Evolutionary conservation across 192 early-diverging fungal genomes (phyloP).

Genomic region (Glomus cerebriforme): DNA sequence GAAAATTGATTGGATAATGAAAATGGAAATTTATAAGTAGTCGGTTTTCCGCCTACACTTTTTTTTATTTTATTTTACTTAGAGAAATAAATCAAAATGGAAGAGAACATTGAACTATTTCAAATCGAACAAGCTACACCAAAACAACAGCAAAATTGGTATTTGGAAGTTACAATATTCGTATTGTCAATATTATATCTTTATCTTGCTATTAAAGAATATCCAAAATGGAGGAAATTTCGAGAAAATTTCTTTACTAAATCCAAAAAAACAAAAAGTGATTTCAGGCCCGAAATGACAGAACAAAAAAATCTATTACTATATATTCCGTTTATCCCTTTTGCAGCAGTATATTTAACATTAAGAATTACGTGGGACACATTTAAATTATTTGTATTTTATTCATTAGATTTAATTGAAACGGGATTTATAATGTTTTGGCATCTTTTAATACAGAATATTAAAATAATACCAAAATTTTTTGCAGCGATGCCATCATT

Average conservation of each 20-base stretch:
- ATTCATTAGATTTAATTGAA: conserved; percentile 24
- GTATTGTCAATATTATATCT: conserved; percentile 5
- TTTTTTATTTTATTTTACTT: neutral
- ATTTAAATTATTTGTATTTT: conserved; percentile 27
- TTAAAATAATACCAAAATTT: neutral
- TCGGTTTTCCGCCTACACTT: too few relatives aligned
- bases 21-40: too few relatives aligned
- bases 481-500: neutral
- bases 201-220: conserved; percentile 25
- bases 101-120: neutral
- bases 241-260: neutral
- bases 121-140: neutral
- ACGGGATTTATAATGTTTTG: neutral
- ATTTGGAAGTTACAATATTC: neutral
- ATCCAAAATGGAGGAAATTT: neutral
- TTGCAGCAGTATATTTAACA: conserved; percentile 13
- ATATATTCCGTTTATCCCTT: conserved; percentile 23
- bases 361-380: conserved; percentile 15
- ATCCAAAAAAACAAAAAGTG: neutral
- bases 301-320: neutral
- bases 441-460: neutral
- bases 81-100: neutral
- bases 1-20: too few relatives aligned
- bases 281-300: neutral
- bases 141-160: neutral